These are phyloP conservation scores for Pseudocercospora pini-densiflorae DNA, from an alignment of 2,329 filamentous ascomycete species.

Conservation along the genomic window DNA sequence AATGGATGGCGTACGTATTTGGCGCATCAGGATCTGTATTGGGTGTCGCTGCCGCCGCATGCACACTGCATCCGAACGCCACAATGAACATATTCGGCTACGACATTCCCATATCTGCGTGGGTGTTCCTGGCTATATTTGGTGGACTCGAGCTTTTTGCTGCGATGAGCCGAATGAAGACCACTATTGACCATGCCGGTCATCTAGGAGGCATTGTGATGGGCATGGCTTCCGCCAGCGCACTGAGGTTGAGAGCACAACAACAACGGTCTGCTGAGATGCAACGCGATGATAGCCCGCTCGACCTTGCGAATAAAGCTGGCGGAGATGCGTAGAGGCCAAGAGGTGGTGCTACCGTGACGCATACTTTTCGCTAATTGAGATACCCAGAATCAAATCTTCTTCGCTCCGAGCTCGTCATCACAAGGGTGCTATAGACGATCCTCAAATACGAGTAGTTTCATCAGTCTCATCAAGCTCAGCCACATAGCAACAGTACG, in stretches of 20 bases:
- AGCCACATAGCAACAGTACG: not conserved
- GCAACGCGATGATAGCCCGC: not conserved
- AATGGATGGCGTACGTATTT: slow-evolving; percentile 57
- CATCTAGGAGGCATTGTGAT: slow-evolving; percentile 41
- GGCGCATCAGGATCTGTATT: slow-evolving; percentile 71
- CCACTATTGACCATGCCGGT: slow-evolving; percentile 40
- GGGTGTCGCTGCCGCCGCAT: slow-evolving; percentile 64
- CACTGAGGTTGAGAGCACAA: slow-evolving; percentile 6
- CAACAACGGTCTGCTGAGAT: not conserved
- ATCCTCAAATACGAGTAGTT: too few relatives aligned
- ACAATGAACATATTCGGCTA: slow-evolving; percentile 36
- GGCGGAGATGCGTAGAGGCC: not conserved
- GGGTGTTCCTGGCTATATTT: slow-evolving; percentile 46
- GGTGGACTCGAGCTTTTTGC: slow-evolving; percentile 32
- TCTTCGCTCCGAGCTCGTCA: too few relatives aligned
- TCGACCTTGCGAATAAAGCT: not conserved
- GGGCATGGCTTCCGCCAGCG: slow-evolving; percentile 19
- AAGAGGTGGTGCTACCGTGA: not conserved
- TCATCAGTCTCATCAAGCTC: not conserved
- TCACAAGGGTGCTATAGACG: not conserved
- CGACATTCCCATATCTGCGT: slow-evolving; percentile 40
- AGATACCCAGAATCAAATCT: slow-evolving; percentile 2
- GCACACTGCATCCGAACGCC: slow-evolving; percentile 45
- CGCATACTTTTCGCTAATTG: not conserved
- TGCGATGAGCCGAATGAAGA: slow-evolving; percentile 30